phyloP scores from a whole-genome alignment of 495 filamentous ascomycete species.

The Neurospora sp. region DNA sequence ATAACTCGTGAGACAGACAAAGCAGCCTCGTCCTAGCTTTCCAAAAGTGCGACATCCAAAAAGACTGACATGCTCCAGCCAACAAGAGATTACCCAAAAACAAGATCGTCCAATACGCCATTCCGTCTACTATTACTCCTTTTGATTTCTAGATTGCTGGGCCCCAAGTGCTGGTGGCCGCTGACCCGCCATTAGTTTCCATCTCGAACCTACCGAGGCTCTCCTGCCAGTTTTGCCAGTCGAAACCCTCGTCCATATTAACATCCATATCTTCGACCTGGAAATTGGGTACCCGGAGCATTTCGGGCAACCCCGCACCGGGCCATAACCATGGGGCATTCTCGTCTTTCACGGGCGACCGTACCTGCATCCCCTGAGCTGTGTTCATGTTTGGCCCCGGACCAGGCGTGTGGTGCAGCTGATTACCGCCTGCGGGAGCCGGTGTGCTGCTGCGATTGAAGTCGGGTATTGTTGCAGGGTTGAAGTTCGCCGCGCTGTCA shows the following conservation, averaged over 20 bases:
- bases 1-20: not conserved
- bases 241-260: constrained; percentile 32
- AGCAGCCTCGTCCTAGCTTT: not conserved
- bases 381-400: not conserved
- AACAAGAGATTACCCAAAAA: not conserved
- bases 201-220: constrained; percentile 24
- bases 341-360: constrained; percentile 11
- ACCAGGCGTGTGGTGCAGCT: not conserved
- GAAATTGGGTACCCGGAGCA: constrained; percentile 13
- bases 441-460: constrained; percentile 1
- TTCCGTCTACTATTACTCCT: not conserved
- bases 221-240: constrained; percentile 41
- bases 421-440: not conserved
- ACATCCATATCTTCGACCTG: constrained; percentile 28
- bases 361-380: not conserved
- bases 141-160: constrained; percentile 1
- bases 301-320: constrained; percentile 9
- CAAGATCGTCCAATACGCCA: not conserved
- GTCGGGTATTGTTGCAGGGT: not conserved
- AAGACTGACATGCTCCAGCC: not conserved
- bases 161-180: constrained; percentile 12
- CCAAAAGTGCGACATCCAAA: not conserved
- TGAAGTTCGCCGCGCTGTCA: not conserved
- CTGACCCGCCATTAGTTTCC: constrained; percentile 15
- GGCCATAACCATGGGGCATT: constrained; percentile 37